phyloP scores from a whole-genome alignment of 1,284 basidiomycete genomes.

The Rhodotorula sp. region DNA sequence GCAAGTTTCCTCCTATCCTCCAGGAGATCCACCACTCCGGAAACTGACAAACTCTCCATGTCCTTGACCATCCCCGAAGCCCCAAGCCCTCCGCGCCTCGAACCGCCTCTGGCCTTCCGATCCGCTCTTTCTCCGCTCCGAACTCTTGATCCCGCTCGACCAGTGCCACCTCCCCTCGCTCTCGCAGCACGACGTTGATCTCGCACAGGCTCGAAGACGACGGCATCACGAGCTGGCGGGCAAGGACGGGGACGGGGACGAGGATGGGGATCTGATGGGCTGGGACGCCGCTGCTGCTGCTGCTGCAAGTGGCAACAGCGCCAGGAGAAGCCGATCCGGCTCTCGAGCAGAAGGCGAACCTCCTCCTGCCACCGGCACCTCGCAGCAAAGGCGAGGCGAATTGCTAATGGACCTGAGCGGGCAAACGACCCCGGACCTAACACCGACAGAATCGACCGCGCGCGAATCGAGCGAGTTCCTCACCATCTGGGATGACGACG shows the following conservation, averaged over 20 bases:
- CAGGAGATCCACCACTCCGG: too few relatives aligned
- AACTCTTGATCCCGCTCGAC: constrained; percentile 71
- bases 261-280: neutral
- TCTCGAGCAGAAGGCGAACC: neutral
- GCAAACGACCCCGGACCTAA: too few relatives aligned
- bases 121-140: constrained; percentile 76
- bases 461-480: constrained; percentile 2
- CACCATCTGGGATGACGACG: neutral
- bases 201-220: neutral
- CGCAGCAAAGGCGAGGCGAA: too few relatives aligned
- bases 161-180: constrained; percentile 41
- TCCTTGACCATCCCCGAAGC: too few relatives aligned
- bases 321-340: neutral
- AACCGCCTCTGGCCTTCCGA: constrained; percentile 91
- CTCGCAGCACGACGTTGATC: neutral
- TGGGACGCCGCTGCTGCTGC: neutral
- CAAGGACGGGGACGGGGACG: neutral
- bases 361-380: neutral
- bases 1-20: constrained; percentile 49
- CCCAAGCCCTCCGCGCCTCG: constrained; percentile 70
- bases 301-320: neutral
- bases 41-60: too few relatives aligned
- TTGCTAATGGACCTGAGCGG: too few relatives aligned
- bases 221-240: neutral
- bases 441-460: neutral